Base-by-base conservation (phyloP, 2,329 filamentous ascomycete genomes). In the Dendrostoma leiphaemia region DNA sequence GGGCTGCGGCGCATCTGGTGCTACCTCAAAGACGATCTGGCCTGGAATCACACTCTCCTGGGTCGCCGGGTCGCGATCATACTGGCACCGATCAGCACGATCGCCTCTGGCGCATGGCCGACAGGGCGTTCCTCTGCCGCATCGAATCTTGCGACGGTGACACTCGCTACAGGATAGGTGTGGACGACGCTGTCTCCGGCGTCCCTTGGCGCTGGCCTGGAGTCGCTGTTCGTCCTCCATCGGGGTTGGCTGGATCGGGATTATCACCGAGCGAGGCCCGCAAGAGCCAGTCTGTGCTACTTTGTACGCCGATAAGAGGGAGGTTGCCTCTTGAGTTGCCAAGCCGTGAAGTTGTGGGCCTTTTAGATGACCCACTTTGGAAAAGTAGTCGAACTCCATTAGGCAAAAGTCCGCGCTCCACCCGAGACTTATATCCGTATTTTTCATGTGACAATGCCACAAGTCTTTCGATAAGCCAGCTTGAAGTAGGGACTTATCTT, bases 111-210 rank as follows among this genome's bases (percentile, higher is more conserved):
- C 53, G 48, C 74, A 77, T 54, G 75, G 75, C 54, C 63, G 66
- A 54, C 74, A 77, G 0, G 74, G 74, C 3, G 59, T 60, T 23
- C 70, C 65, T 29, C 71, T 66, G 51, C 77, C 69, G 51, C 74
- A 77, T n/a, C 69, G 65, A 15, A 76, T 69, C 57, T 77, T 77
- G 47, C 74, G 71, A n/a, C 64, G 66, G 9, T 74, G 65, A 53
- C 74, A 77, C 6, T 72, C 64, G 8, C 67, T 63, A 53, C 74
- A 77, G 1, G 74, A 51, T 58, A 50, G 29, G 48, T 40, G 37
- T 51, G 24, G 49, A 31, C 35, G 47, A 44, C 29, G 61, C 52
- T 37, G 40, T 10, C 48, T 43, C 9, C 31, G 48, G 15, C 48
- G 23, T 26, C 15, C 23, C 26, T n/a, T 51, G 48, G 40, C 9